Evolutionary conservation across 176 grass and related monocot genomes (phyloP).

Genomic region (Paspalum vaginatum): DNA sequence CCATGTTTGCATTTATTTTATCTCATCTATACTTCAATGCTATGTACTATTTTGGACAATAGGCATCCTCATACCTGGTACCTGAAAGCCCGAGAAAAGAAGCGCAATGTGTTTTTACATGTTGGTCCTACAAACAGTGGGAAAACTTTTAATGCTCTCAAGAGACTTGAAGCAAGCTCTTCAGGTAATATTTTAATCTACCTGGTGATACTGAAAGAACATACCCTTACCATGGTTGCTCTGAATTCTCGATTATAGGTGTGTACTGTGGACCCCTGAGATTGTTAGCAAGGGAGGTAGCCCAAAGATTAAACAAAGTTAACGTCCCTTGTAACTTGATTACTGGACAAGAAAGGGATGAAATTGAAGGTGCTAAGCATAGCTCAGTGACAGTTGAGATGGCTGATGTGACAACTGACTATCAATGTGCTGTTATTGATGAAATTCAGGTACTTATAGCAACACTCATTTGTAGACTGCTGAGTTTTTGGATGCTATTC

Average conservation of each 20-base stretch:
- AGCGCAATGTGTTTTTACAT: slow-evolving; percentile 95
- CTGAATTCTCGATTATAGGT: slow-evolving; percentile 51
- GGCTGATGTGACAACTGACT: slow-evolving; percentile 75
- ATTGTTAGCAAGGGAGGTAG: slow-evolving; percentile 87
- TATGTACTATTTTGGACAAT: slow-evolving; percentile 39
- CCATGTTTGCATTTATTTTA: slow-evolving; percentile 4
- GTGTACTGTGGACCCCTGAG: slow-evolving; percentile 97
- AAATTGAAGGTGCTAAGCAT: slow-evolving; percentile 84
- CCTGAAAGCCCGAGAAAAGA: slow-evolving; percentile 87
- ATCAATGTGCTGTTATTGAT: slow-evolving; percentile 92
- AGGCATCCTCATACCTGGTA: slow-evolving; percentile 94
- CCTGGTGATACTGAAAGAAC: slow-evolving; percentile 30
- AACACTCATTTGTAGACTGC: slow-evolving; percentile 16
- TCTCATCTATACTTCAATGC: slow-evolving; percentile 15
- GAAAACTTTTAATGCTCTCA: slow-evolving; percentile 95
- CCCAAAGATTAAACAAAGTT: slow-evolving; percentile 84
- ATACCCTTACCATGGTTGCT: slow-evolving; percentile 8
- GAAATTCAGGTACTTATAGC: slow-evolving; percentile 86
- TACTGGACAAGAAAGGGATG: slow-evolving; percentile 93
- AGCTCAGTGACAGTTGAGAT: slow-evolving; percentile 95
- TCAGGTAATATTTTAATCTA: slow-evolving; percentile 65
- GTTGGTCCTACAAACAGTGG: slow-evolving; percentile 97
- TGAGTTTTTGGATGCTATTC: not conserved
- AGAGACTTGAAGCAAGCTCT: slow-evolving; percentile 80
- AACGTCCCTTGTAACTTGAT: slow-evolving; percentile 86